Evolutionary conservation across 495 filamentous ascomycete genomes (phyloP), one percentile per base, ranked within the genome.

Genomic region (Lasiosphaeria hispida): DNA sequence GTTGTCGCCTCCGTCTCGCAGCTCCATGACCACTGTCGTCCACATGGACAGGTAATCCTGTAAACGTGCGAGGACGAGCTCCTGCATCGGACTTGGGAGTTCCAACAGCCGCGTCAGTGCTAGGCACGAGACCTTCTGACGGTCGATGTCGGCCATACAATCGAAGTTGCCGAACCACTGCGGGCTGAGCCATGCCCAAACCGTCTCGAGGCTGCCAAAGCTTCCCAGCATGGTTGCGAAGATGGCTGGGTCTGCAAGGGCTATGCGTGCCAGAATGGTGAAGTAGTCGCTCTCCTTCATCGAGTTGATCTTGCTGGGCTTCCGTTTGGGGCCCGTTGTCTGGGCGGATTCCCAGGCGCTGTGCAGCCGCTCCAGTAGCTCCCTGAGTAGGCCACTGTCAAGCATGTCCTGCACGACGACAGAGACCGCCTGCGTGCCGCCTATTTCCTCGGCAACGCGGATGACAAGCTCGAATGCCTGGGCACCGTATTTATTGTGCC

Each of bases 121-220:
- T 3, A 98, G 80, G 45, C 82, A 85, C 60, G 87, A 88, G 10
- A 97, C 79, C 72, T 98, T 98, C 72, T 88, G 84, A 41, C 86
- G 80, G 35, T 80, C 84, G 4, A 83, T 76, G 69, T 91, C 85
- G 40, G 82, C 85, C 69, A 95, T 91, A 68, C 83, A 87, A 64
- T 94, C 89, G 63, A 95, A 90, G 63, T 92, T 87, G 37, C 73
- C 71, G 73, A 97, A 96, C 94, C 94, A 98, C 70, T 95, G 91
- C 0, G 80, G 76, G 40, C 90, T 71, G 33, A 97, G 77, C 92
- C 91, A 96, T 41, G 86, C 72, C 59, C 79, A 81, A 23, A 80
- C 75, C 37, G 85, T 79, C 3, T 78, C 71, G 14, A 72, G 47
- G 50, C 75, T 30, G 62, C 63, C 53, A 42, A 84, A 64, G 10